Conservation (phyloP, 2,329 filamentous ascomycete genomes). For the Diaporthe sp. region DNA sequence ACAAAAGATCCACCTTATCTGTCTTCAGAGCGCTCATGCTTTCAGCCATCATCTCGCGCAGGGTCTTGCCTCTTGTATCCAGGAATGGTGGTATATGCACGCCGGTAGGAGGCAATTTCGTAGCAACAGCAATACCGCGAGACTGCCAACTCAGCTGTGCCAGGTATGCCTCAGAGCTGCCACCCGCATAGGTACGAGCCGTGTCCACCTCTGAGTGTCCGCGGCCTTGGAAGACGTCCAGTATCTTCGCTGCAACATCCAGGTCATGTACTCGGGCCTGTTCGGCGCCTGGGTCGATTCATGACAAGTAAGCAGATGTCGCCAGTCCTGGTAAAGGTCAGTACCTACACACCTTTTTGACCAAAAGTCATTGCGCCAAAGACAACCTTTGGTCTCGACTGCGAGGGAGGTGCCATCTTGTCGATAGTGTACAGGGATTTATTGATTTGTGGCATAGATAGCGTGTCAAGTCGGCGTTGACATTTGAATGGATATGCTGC, state of each 20-base stretch:
- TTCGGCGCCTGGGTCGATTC: conserved; percentile 42
- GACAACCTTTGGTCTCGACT: conserved; percentile 44
- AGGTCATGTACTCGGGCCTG: conserved; percentile 49
- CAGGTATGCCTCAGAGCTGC: conserved; percentile 71
- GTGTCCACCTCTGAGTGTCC: conserved; percentile 81
- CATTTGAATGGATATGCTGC: background rate
- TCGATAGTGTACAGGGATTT: background rate
- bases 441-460: background rate
- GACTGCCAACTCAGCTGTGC: conserved; percentile 55
- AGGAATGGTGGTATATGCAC: conserved; percentile 41
- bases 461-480: background rate
- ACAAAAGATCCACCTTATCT: conserved; percentile 60
- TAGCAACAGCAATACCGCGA: conserved; percentile 57
- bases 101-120: conserved; percentile 55
- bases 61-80: conserved; percentile 49
- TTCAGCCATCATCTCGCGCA: conserved; percentile 50
- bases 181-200: conserved; percentile 74
- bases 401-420: background rate
- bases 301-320: background rate
- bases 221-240: conserved; percentile 75
- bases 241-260: conserved; percentile 69
- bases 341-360: conserved; percentile 36
- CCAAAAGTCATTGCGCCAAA: conserved; percentile 51
- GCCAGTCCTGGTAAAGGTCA: background rate
- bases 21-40: conserved; percentile 56